Percentiles rank a stretch among this genome's conserved stretches.
Conservation (phyloP, 2,329 filamentous ascomycete genomes). For the Alternaria gaisen region DNA sequence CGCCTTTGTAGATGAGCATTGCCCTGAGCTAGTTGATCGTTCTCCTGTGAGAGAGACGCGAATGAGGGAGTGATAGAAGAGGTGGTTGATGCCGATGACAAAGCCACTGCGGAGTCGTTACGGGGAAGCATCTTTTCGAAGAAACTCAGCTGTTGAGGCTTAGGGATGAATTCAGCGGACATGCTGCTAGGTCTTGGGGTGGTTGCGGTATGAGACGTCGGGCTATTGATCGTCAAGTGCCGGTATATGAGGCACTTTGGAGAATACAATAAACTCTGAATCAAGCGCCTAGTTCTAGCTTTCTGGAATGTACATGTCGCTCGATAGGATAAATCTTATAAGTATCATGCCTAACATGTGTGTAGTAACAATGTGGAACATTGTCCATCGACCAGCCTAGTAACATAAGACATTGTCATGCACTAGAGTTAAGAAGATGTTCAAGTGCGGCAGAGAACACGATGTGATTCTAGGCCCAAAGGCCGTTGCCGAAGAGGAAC, state of each 20-base stretch:
- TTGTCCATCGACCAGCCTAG: neutral
- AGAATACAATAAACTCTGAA: neutral
- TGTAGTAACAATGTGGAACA: neutral
- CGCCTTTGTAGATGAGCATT: neutral
- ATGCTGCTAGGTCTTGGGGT: neutral
- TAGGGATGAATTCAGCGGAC: neutral
- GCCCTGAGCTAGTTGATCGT: neutral
- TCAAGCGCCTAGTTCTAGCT: neutral
- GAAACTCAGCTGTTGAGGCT: neutral
- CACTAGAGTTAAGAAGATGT: neutral
- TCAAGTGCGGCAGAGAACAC: neutral
- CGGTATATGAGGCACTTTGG: neutral
- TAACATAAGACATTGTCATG: neutral
- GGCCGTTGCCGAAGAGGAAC: neutral
- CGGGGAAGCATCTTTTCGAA: neutral
- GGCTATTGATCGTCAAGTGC: neutral
- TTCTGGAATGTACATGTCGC: neutral
- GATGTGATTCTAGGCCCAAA: neutral
- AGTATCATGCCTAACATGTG: neutral
- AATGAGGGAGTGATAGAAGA: neutral
- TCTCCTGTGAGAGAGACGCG: neutral
- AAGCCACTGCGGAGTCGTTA: neutral
- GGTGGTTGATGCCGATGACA: neutral
- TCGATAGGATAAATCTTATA: neutral
- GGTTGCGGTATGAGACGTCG: neutral